These are phyloP conservation scores for Herpotrichia juniperi DNA, from an alignment of 2,329 filamentous ascomycete genomes.

Conservation along the genomic window DNA sequence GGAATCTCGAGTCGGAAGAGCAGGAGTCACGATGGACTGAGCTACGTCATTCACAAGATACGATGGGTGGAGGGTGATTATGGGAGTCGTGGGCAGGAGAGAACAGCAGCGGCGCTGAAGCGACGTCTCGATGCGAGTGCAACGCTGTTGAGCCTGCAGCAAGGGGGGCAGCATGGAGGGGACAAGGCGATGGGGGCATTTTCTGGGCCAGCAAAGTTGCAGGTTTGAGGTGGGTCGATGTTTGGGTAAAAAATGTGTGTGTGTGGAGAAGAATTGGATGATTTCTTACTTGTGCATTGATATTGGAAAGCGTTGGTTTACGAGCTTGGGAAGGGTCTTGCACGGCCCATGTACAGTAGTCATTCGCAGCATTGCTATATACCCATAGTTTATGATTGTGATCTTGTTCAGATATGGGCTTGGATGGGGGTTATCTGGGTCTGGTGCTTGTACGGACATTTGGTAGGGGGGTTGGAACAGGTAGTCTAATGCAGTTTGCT, in stretches of 20 bases:
- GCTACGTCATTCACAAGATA: constrained; percentile 81
- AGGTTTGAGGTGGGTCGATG: constrained; percentile 21
- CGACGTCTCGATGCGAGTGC: constrained; percentile 44
- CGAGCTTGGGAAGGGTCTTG: background rate
- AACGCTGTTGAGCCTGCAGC: constrained; percentile 39
- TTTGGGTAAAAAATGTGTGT: background rate
- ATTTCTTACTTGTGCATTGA: background rate
- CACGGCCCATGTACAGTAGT: constrained; percentile 23
- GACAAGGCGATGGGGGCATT: constrained; percentile 23
- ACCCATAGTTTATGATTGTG: constrained; percentile 42
- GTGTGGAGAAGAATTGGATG: background rate
- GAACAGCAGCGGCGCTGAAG: constrained; percentile 45
- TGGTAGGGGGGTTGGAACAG: background rate
- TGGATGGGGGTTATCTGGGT: background rate
- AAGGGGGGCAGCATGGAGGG: constrained; percentile 25
- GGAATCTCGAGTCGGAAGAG: constrained; percentile 85
- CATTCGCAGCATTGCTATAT: constrained; percentile 46
- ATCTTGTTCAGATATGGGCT: too few species aligned
- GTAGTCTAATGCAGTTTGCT: constrained; percentile 2
- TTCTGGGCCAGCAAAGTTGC: constrained; percentile 35
- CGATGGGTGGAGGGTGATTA: constrained; percentile 83
- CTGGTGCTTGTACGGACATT: constrained; percentile 1
- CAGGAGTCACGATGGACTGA: constrained; percentile 84
- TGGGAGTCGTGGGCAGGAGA: constrained; percentile 45
- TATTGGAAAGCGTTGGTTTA: background rate